These are phyloP conservation scores for Globisporangium acanthophoron DNA, from an alignment of 352 stramenopile species.

Conservation along the genomic window DNA sequence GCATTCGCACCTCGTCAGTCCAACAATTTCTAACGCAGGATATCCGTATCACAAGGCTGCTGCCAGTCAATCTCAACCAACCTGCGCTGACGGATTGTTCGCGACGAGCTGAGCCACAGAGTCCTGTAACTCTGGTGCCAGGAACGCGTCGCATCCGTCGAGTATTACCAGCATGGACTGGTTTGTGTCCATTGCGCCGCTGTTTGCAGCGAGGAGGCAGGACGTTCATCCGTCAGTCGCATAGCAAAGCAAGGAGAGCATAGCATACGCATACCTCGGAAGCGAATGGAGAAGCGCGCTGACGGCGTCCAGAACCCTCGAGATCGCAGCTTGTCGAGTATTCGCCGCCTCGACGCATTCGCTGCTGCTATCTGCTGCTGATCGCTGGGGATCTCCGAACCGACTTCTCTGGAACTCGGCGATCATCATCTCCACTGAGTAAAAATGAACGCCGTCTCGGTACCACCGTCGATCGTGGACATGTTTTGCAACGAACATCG, in stretches of 20 bases:
- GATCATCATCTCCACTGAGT: constrained; percentile 36
- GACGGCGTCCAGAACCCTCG: constrained; percentile 21
- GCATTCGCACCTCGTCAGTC: background rate
- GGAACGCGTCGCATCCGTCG: constrained; percentile 55
- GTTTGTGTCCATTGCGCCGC: constrained; percentile 12
- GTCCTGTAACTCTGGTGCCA: constrained; percentile 28
- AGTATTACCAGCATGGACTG: constrained; percentile 35
- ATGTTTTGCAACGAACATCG: constrained; percentile 46
- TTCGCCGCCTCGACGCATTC: background rate
- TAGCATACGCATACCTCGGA: constrained; percentile 20
- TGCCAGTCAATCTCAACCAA: constrained; percentile 7
- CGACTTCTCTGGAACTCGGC: constrained; percentile 20
- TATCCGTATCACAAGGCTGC: background rate
- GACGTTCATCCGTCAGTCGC: background rate
- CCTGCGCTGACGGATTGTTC: constrained; percentile 36
- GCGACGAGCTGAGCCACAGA: constrained; percentile 36
- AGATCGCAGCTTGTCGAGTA: constrained; percentile 11
- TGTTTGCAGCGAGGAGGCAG: constrained; percentile 6
- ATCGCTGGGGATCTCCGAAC: background rate
- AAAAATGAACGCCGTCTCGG: constrained; percentile 49
- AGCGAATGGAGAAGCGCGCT: constrained; percentile 25
- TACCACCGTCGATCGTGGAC: constrained; percentile 35
- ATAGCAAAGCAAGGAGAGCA: background rate
- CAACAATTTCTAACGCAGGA: background rate
- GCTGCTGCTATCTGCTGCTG: background rate